phyloP scores from a whole-genome alignment of 2,329 filamentous ascomycete genomes.

The Fusarium guadeloupense region DNA sequence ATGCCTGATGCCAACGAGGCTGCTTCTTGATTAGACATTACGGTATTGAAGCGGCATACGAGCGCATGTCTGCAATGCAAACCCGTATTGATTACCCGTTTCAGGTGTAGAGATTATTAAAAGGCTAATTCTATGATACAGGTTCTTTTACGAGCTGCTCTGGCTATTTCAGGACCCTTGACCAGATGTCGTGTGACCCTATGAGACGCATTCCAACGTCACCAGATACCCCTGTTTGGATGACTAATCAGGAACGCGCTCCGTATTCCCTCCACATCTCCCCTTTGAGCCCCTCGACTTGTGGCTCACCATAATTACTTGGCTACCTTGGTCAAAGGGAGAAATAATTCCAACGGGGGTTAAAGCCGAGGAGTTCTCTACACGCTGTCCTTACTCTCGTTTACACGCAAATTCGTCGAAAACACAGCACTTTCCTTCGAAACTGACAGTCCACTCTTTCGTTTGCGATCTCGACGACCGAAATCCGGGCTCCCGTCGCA shows the following conservation, averaged over 20 bases:
- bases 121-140: slow-evolving; percentile 17
- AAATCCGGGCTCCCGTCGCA: slow-evolving; percentile 20
- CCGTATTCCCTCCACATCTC: slow-evolving; percentile 33
- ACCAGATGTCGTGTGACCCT: slow-evolving; percentile 7
- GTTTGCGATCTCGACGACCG: slow-evolving; percentile 13
- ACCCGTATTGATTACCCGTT: neutral
- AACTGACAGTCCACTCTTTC: slow-evolving; percentile 1
- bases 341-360: slow-evolving; percentile 22
- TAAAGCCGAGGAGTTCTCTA: neutral
- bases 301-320: slow-evolving; percentile 15
- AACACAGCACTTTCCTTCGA: neutral
- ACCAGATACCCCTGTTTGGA: slow-evolving; percentile 5
- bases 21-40: slow-evolving; percentile 12
- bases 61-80: neutral
- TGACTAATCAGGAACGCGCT: slow-evolving; percentile 30
- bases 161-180: slow-evolving; percentile 15
- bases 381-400: neutral
- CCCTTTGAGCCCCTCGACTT: slow-evolving; percentile 36
- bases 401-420: neutral
- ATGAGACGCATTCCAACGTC: slow-evolving; percentile 16
- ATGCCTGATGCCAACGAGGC: slow-evolving; percentile 19
- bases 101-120: neutral
- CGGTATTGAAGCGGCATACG: neutral
- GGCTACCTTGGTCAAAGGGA: slow-evolving; percentile 33
- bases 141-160: slow-evolving; percentile 22